Percentiles rank a stretch among this genome's conserved stretches.
Evolutionary conservation across 106 monocot genomes (phyloP).

Genomic region (Amphibolis antarctica): DNA sequence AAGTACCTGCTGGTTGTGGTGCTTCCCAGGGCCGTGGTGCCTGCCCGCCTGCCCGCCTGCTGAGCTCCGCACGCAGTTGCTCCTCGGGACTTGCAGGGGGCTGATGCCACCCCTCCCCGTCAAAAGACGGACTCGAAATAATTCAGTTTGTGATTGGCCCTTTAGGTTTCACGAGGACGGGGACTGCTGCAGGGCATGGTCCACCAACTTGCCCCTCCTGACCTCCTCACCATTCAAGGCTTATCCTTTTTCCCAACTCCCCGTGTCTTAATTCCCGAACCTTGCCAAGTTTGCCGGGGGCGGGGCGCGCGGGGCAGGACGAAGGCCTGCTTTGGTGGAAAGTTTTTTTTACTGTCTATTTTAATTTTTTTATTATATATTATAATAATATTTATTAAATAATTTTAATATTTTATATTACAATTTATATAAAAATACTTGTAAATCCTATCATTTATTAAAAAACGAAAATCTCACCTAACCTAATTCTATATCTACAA

Average conservation of each 20-base stretch:
- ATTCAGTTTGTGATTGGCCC: neutral
- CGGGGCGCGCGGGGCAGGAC: too few relatives aligned
- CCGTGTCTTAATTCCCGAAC: neutral
- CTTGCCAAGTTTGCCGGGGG: neutral
- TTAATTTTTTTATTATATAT: too few relatives aligned
- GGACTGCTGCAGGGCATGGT: neutral
- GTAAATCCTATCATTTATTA: too few relatives aligned
- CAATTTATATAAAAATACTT: too few relatives aligned
- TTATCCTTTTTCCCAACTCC: neutral
- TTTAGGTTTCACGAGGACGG: neutral
- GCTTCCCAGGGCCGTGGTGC: neutral
- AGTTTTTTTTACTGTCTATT: too few relatives aligned
- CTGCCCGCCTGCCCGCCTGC: too few relatives aligned
- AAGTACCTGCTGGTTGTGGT: neutral
- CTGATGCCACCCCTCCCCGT: neutral
- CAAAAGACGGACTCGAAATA: neutral
- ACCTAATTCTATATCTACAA: too few relatives aligned
- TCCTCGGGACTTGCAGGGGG: slow-evolving; percentile 9
- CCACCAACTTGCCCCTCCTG: neutral
- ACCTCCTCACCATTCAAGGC: neutral
- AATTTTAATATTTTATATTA: too few relatives aligned
- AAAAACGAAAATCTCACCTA: too few relatives aligned
- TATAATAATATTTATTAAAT: too few relatives aligned
- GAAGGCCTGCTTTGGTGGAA: too few relatives aligned
- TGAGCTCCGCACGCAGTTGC: neutral